Evolutionary conservation across 2,329 filamentous ascomycete genomes (phyloP).

Genomic region (Sphaerulina vaccinii): DNA sequence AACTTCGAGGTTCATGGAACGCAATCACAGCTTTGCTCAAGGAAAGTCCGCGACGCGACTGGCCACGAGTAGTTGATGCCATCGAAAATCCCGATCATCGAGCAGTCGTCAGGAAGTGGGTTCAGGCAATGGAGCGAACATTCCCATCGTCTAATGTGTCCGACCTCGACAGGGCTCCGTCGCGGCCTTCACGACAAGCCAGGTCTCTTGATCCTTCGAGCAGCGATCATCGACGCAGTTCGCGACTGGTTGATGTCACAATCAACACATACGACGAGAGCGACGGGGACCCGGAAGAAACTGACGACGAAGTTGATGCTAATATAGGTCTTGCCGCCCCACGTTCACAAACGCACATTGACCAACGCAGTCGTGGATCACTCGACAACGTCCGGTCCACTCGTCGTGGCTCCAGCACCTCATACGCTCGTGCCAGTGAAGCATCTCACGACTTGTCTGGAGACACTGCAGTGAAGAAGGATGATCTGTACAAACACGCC

Average conservation of each 20-base stretch:
- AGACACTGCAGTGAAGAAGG: constrained; percentile 22
- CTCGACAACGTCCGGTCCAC: constrained; percentile 5
- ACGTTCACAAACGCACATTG: background rate
- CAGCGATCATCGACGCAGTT: constrained; percentile 25
- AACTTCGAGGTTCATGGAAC: constrained; percentile 21
- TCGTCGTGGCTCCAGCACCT: constrained; percentile 19
- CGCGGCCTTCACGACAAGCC: constrained; percentile 19
- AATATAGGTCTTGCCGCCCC: background rate
- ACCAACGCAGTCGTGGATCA: constrained; percentile 24
- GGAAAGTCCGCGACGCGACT: constrained; percentile 19
- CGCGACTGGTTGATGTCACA: constrained; percentile 21
- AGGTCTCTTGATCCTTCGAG: constrained; percentile 14
- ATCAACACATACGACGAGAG: constrained; percentile 17
- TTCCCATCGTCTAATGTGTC: constrained; percentile 10
- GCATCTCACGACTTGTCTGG: constrained; percentile 11
- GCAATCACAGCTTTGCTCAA: constrained; percentile 19
- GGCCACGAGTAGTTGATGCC: constrained; percentile 11
- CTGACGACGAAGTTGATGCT: constrained; percentile 14
- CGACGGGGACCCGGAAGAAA: constrained; percentile 19
- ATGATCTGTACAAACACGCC: constrained; percentile 26
- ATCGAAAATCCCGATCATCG: constrained; percentile 13
- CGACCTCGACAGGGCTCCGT: background rate
- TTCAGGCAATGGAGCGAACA: constrained; percentile 18
- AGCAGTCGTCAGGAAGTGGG: constrained; percentile 20
- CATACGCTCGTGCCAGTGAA: constrained; percentile 20